phyloP scores from a whole-genome alignment of 2,329 filamentous ascomycete species.

The Fusarium anthophilum region DNA sequence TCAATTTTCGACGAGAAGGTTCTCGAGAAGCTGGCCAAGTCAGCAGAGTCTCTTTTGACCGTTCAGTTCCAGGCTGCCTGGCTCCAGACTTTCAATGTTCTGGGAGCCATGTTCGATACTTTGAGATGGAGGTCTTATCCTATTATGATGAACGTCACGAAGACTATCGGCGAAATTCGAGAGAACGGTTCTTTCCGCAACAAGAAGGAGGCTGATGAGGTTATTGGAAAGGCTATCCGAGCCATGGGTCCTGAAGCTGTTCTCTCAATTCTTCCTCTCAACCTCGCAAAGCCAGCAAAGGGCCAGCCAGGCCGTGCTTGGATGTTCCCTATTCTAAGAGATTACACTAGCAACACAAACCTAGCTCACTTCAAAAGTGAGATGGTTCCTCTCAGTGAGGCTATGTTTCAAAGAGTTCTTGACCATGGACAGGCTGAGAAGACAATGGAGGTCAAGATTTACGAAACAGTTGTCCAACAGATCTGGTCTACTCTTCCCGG shows the following conservation, averaged over 20 bases:
- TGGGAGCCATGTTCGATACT: constrained; percentile 86
- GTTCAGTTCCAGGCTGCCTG: constrained; percentile 95
- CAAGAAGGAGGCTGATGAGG: constrained; percentile 93
- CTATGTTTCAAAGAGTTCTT: constrained; percentile 88
- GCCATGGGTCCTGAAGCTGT: constrained; percentile 91
- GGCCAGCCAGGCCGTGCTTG: constrained; percentile 89
- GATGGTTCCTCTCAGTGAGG: constrained; percentile 88
- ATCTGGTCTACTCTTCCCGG: constrained; percentile 94
- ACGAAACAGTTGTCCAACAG: constrained; percentile 94
- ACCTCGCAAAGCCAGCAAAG: constrained; percentile 79
- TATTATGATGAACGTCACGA: constrained; percentile 78
- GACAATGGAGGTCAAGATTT: constrained; percentile 97
- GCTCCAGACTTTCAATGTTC: constrained; percentile 92
- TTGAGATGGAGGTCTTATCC: constrained; percentile 87
- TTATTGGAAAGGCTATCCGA: constrained; percentile 86
- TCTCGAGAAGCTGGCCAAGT: constrained; percentile 80
- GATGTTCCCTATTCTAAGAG: constrained; percentile 91
- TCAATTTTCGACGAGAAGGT: constrained; percentile 93
- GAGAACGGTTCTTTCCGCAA: constrained; percentile 88
- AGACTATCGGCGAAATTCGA: constrained; percentile 85
- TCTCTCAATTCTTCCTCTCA: constrained; percentile 83
- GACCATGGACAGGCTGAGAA: constrained; percentile 85
- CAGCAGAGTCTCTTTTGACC: constrained; percentile 78
- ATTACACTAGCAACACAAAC: constrained; percentile 88
- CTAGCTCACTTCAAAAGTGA: constrained; percentile 86